A percentile compares a stretch with the other conserved stretches of the same genome.
Evolutionary conservation across 2,329 filamentous ascomycete species (phyloP).

Genomic region (Lachnum nothofagi): DNA sequence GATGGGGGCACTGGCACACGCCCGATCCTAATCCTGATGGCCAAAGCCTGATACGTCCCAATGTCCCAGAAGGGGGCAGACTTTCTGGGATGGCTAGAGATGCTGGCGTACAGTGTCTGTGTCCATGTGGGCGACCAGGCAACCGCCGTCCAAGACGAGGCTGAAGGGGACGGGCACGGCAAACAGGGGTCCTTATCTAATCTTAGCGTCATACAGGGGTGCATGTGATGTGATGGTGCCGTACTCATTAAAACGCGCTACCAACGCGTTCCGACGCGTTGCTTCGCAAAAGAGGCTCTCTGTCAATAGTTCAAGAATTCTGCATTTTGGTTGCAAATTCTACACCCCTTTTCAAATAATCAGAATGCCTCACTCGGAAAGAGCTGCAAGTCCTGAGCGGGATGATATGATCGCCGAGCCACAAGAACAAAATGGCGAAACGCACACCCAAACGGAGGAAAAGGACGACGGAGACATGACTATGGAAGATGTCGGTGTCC

Average conservation of each 20-base stretch:
- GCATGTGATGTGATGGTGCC: too few species aligned
- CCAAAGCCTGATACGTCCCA: too few species aligned
- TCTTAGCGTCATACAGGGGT: constrained; percentile 1
- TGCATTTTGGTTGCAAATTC: too few species aligned
- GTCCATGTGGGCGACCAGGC: too few species aligned
- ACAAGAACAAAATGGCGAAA: constrained; percentile 29
- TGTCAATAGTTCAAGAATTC: too few species aligned
- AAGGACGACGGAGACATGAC: constrained; percentile 23
- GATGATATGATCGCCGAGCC: constrained; percentile 30
- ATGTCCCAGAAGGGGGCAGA: too few species aligned
- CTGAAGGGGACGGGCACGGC: not conserved
- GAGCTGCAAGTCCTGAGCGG: constrained; percentile 32
- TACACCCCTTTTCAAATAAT: too few species aligned
- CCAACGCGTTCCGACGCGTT: not conserved
- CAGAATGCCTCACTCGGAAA: constrained; percentile 44
- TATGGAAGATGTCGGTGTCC: constrained; percentile 19
- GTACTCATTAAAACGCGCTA: not conserved
- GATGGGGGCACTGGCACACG: not conserved
- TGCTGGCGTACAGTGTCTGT: too few species aligned
- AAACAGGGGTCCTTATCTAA: not conserved
- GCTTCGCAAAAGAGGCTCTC: too few species aligned
- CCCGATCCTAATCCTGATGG: too few species aligned
- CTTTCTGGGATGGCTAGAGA: too few species aligned
- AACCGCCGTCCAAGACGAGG: too few species aligned
- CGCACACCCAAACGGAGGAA: constrained; percentile 15